Evolutionary conservation across 2,329 filamentous ascomycete genomes (phyloP).

Genomic region (Falciphora oryzae): DNA sequence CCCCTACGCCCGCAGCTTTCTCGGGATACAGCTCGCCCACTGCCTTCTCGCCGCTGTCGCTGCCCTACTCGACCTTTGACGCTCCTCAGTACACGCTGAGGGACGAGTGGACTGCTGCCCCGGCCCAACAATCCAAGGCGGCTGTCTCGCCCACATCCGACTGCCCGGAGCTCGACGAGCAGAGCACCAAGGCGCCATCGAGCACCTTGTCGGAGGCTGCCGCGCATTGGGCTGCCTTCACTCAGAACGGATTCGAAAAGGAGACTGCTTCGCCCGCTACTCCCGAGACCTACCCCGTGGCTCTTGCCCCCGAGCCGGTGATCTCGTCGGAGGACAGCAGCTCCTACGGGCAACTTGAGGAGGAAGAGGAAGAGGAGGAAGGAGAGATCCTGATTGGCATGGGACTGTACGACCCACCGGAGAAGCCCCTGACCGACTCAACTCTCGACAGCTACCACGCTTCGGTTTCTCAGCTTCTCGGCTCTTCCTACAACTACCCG

Average conservation of each 20-base stretch:
- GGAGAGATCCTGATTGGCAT: slow-evolving; percentile 75
- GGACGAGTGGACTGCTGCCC: slow-evolving; percentile 30
- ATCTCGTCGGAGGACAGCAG: slow-evolving; percentile 39
- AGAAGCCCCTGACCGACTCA: slow-evolving; percentile 44
- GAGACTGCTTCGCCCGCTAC: slow-evolving; percentile 49
- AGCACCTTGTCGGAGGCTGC: slow-evolving; percentile 7
- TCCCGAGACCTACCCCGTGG: slow-evolving; percentile 48
- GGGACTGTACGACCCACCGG: slow-evolving; percentile 72
- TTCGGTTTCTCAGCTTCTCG: slow-evolving; percentile 49
- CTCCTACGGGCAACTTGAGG: slow-evolving; percentile 42
- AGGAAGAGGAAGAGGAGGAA: slow-evolving; percentile 42
- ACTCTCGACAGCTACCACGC: slow-evolving; percentile 49
- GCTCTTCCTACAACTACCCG: slow-evolving; percentile 37
- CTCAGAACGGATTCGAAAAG: slow-evolving; percentile 23
- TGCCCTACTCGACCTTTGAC: slow-evolving; percentile 37
- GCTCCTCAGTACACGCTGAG: slow-evolving; percentile 33
- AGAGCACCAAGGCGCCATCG: not conserved
- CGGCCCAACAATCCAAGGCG: slow-evolving; percentile 14
- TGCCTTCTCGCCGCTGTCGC: slow-evolving; percentile 48
- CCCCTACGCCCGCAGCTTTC: slow-evolving; percentile 48
- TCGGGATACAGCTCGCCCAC: slow-evolving; percentile 54
- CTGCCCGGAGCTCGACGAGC: slow-evolving; percentile 5
- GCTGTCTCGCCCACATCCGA: slow-evolving; percentile 11
- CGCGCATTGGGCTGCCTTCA: slow-evolving; percentile 13
- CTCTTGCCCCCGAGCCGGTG: slow-evolving; percentile 26